phyloP scores from a whole-genome alignment of 2,329 filamentous ascomycete genomes.

The Exutisphaerella laricina region DNA sequence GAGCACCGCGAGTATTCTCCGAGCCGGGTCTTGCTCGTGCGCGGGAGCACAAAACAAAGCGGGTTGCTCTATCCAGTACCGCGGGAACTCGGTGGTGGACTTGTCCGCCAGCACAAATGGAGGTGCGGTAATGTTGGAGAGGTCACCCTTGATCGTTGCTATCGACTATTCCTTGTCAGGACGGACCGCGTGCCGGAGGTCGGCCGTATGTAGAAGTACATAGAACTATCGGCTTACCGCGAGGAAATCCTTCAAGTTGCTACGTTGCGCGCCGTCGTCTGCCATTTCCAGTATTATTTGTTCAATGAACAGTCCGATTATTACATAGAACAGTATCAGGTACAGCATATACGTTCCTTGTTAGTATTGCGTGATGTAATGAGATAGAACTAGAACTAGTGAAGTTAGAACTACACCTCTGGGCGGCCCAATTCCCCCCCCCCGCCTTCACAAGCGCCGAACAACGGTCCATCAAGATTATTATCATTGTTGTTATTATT shows the following conservation, averaged over 20 bases:
- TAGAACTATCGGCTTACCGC: conserved; percentile 24
- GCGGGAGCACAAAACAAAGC: conserved; percentile 44
- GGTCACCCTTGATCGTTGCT: conserved; percentile 42
- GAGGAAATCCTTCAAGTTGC: conserved; percentile 28
- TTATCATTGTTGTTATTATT: not conserved
- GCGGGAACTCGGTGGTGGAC: conserved; percentile 43
- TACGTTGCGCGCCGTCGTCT: conserved; percentile 21
- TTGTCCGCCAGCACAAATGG: conserved; percentile 43
- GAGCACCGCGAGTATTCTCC: conserved; percentile 42
- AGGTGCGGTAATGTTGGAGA: conserved; percentile 44
- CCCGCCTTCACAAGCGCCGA: too few species aligned
- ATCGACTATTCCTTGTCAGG: conserved; percentile 31
- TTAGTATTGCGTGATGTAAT: too few species aligned
- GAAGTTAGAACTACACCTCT: too few species aligned
- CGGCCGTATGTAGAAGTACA: too few species aligned
- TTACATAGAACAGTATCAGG: too few species aligned
- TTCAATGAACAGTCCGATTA: too few species aligned
- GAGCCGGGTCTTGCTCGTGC: conserved; percentile 35
- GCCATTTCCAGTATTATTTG: too few species aligned
- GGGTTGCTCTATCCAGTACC: conserved; percentile 44
- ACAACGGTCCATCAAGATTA: too few species aligned
- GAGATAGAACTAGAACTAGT: too few species aligned
- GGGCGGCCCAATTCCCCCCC: too few species aligned
- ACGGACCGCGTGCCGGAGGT: not conserved
- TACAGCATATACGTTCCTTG: too few species aligned